Base-by-base conservation (phyloP, 768 basidiomycete genomes). In the Podaxis pistillaris region DNA sequence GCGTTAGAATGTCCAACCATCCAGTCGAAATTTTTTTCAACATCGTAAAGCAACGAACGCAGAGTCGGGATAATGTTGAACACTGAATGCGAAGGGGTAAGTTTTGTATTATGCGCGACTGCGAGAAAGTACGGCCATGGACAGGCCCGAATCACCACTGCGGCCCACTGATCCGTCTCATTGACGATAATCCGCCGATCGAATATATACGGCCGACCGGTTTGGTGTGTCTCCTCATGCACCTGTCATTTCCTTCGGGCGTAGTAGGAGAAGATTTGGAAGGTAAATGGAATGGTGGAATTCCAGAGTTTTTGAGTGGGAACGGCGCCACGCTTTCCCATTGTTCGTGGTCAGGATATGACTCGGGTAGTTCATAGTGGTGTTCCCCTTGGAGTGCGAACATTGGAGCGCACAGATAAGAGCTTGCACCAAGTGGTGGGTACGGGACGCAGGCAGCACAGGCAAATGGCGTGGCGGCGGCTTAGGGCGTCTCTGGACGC, bases 171-270 rank as follows among this genome's bases (percentile, higher is more conserved):
- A 50, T 50, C 49, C 49, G 24, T 50, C 36, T 59, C 40, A 47
- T 49, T 30, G 41, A 47, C 28, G 56, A 19, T 58, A 33, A 58
- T 30, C n/a, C 28, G 15, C 56, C 56, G 56, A 33, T 58, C 56
- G 56, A 58, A 9, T 7, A 46, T 58, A 58, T 26, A 47, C 46
- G 56, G 56, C 56, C 46, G 56, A 58, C 7, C 9, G 12, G 11
- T 17, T 26, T 12, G 8, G 13, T 13, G 12, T 28, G 19, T 6
- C 49, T 50, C 22, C 49, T 22, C 17, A 24, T 22, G 5, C 46
- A 47, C 8, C 17, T 17, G 46, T 26, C 49, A 9, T 22, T 13
- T 22, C 49, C 7, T 11, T 13, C 24, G 24, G 24, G 19, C 8
- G 7, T 22, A 50, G 49, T 13, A 50, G 24, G 24, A 26, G 49